Evolutionary conservation across 2,329 filamentous ascomycete species (phyloP).

Genomic region (Leptosphaerulina australis): DNA sequence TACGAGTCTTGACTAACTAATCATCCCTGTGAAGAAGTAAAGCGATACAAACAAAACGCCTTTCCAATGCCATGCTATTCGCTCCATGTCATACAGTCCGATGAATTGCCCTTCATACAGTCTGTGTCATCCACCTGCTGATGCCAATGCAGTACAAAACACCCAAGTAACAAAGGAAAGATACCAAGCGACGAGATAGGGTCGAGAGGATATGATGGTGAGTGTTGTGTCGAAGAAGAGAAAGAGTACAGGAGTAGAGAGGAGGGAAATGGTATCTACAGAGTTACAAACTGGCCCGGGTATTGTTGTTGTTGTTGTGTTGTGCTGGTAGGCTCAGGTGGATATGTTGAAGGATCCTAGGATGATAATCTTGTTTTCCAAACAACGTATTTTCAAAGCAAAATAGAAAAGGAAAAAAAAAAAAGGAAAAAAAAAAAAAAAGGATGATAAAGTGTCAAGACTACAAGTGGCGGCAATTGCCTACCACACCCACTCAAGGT

Average conservation of each 20-base stretch:
- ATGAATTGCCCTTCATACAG: conserved; percentile 20
- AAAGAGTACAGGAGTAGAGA: conserved; percentile 27
- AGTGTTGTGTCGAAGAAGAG: conserved; percentile 12
- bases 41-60: conserved; percentile 21
- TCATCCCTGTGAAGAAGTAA: conserved; percentile 45
- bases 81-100: conserved; percentile 22
- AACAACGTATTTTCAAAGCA: conserved; percentile 21
- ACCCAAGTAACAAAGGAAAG: conserved; percentile 42
- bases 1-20: conserved; percentile 51
- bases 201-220: conserved; percentile 28
- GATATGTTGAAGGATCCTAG: conserved; percentile 25
- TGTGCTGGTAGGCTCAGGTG: conserved; percentile 20
- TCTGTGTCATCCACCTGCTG: conserved; percentile 21
- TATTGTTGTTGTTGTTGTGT: conserved; percentile 26
- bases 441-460: conserved; percentile 50
- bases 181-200: conserved; percentile 39
- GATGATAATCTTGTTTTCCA: conserved; percentile 35
- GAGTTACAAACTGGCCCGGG: conserved; percentile 43
- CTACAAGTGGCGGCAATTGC: conserved; percentile 71
- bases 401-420: too few relatives aligned
- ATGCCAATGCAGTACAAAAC: conserved; percentile 30
- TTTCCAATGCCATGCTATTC: conserved; percentile 20
- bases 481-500: conserved; percentile 95
- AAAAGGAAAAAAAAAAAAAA: conserved; percentile 34
- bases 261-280: conserved; percentile 50